Conservation (phyloP, 768 basidiomycete species). For the Agaricus blazei region DNA sequence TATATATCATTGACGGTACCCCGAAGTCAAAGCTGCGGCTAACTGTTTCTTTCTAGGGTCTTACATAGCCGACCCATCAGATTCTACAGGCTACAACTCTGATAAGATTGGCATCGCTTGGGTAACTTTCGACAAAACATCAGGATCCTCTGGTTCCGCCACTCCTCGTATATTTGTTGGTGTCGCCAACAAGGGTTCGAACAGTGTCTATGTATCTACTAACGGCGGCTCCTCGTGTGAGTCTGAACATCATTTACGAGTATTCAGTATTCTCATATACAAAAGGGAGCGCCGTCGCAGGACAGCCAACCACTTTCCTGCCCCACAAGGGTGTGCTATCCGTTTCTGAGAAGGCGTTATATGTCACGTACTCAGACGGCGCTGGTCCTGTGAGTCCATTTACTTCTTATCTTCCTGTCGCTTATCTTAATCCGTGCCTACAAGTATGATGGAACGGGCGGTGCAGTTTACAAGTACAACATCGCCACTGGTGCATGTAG, state of each 20-base stretch:
- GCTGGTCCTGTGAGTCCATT: constrained; percentile 44
- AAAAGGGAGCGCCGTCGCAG: constrained; percentile 51
- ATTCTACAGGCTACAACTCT: constrained; percentile 40
- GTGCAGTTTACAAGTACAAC: constrained; percentile 46
- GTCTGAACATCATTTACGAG: constrained; percentile 12
- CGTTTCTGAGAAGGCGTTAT: constrained; percentile 49
- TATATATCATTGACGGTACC: constrained; percentile 17
- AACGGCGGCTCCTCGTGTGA: constrained; percentile 55
- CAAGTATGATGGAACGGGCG: constrained; percentile 51
- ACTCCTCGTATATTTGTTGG: constrained; percentile 67
- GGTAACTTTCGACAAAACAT: constrained; percentile 59
- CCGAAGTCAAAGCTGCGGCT: background rate
- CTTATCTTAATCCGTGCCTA: background rate
- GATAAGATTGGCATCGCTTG: constrained; percentile 47
- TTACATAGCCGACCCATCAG: constrained; percentile 47
- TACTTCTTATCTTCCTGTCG: background rate
- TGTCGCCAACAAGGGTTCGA: constrained; percentile 50
- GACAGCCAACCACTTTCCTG: constrained; percentile 52
- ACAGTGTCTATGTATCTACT: constrained; percentile 51
- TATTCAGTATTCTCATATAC: background rate
- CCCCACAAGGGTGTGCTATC: constrained; percentile 67
- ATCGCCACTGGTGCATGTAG: constrained; percentile 45
- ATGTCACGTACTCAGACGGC: constrained; percentile 58
- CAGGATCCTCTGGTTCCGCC: constrained; percentile 45
- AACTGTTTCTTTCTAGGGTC: constrained; percentile 31